Evolutionary conservation across 2,329 filamentous ascomycete species (phyloP), one percentile per base, ranked within the genome.

Genomic region (Diatrype stigma): DNA sequence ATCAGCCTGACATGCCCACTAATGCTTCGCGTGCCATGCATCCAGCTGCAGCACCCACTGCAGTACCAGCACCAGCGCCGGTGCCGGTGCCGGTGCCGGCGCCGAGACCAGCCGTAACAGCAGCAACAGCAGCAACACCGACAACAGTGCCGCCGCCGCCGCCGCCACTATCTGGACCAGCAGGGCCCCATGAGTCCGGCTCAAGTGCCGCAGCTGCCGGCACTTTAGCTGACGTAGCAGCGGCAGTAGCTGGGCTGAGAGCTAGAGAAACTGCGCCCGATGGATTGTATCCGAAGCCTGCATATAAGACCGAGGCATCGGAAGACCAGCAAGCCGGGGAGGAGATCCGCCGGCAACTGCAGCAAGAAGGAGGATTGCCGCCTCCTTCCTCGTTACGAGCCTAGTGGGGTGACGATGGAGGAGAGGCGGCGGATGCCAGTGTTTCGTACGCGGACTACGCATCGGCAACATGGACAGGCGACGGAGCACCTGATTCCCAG

Each of bases 261-360:
- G 60, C 62, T 14, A 56, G 63, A 42, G 64, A 65, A 19, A 56
- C 62, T n/a, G 56, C 58, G 16, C 30, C 52, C 6, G 63, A 66
- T 32, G 60, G 56, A 10, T 56, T 52, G 22, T 63, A 65, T 49
- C 34, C 60, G 14, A 61, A 64, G 49, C 44, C 61, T 38, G 55
- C 55, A 16, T 70, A 71, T 52, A 76, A 76, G 57, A 48, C 68
- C 4, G 71, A 73, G 3, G 55, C 62, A 23, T 57, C 57, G 7
- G 69, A 72, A n/a, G 73, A 77, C 6, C 67, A 69, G 34, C 70
- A 73, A 49, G 70, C 74, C 7, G 73, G 75, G 2, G 79, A 82
- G 17, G 80, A 82, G 47, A 76, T 82, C 42, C 77, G 80, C 51
- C 69, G 76, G 40, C 80, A 82, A 58, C 62, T 83, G 51, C 75